Base-by-base conservation (phyloP, 1,139 yeast genomes). In the Pichia cactophila region DNA sequence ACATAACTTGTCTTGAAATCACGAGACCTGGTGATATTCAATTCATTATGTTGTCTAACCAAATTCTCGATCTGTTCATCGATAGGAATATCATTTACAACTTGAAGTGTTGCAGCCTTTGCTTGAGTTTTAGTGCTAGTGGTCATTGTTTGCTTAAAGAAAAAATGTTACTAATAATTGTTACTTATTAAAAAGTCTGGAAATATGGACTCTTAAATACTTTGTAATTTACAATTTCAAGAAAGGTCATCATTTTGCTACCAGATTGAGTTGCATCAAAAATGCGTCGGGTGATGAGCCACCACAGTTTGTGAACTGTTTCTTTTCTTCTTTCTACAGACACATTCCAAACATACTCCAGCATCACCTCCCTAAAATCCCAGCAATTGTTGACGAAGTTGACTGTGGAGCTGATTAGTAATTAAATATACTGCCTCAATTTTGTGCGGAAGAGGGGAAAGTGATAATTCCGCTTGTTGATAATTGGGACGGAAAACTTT, bases 61-160 rank as follows among this genome's bases (percentile, higher is more conserved):
- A 69, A 61, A 52, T 65, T 57, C 45, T 68, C 67, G 57, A 69
- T 64, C 46, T 66, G 56, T 26, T 58, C 42, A 3, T 78, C 80
- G 35, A 74, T 69, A 54, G 77, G 69, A 51, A 47, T 31, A 35
- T 50, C 45, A n/a, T 46, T 33, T 14, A 33, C 36, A 33, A 33
- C 36, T 11, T 33, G 36, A 4, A 33, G 14, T 14, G 36, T 33
- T 14, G 36, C 10, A 2, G 36, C 9, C 5, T 33, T 11, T 7
- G 17, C n/a, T 14, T 11, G 10, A 33, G 36, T 33, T 33, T 33
- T n/a, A 14, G 36, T 33, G n/a, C 36, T 33, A n/a, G 17, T 33
- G 6, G 36, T 33, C 36, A 33, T 33, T 28, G 36, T 33, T 33
- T 7, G 33, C 33, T 14, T 31, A 31, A 23, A 23, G 23, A 5